Base-by-base conservation (phyloP, 2,329 filamentous ascomycete species). In the Talaromyces verruculosus region DNA sequence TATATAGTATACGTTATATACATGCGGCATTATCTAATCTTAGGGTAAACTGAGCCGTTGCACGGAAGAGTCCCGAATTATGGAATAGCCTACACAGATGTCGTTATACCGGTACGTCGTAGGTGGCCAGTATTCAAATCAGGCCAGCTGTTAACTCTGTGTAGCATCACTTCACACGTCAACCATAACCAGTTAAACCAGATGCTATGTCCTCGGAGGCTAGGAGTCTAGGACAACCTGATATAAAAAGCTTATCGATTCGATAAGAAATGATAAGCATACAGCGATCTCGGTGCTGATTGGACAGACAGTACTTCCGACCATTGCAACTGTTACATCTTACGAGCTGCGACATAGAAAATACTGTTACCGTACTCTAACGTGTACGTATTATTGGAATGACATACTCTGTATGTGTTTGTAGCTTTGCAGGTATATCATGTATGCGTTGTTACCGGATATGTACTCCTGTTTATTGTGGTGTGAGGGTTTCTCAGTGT, bases 241-340 rank as follows among this genome's bases (percentile, higher is more conserved):
- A 37, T 37, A 37, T 37, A 15, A 37, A 28, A 39, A 57, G 53
- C 53, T 57, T 57, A 57, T 39, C 53, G 30, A 57, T 25, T 19
- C 28, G 53, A 57, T 57, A 57, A 57, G 53, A 25, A 37, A 37
- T 57, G 53, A 57, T 57, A 57, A 57, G 33, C n/a, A 22, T 22
- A 8, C 33, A 33, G 53, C 19, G 15, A 17, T 7, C 33, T 13
- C n/a, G 33, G 3, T 5, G 10, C 53, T 65, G 63, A 65, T 65
- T 65, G 64, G 64, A 22, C 47, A 17, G 59, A 11, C 5, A 6
- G 45, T 25, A 11, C 25, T 15, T 7, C 28, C 35, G 5, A 30
- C 37, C 61, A 49, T 51, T 67, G 65, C 65, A 64, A 67, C 65
- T 55, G 65, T 67, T 64, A 67, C 65, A 67, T 67, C 33, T 22